A percentile compares a stretch with the other conserved stretches of the same genome.
Evolutionary conservation across 805 yeast genomes (phyloP).

Genomic region (Wickerhamomyces ciferrii): DNA sequence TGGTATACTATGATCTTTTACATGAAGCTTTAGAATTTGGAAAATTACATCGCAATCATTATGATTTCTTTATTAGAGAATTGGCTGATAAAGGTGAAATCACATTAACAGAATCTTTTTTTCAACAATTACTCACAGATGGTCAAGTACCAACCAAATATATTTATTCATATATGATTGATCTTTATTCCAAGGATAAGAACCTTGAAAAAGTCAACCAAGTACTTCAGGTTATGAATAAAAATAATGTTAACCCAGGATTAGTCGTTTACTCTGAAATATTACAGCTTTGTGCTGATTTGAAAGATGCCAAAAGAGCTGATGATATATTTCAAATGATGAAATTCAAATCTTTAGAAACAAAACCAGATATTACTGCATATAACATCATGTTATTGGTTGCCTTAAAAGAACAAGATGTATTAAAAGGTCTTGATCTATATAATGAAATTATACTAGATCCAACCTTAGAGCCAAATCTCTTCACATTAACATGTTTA

Average conservation of each 20-base stretch:
- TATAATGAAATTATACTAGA: slow-evolving; percentile 58
- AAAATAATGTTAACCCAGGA: slow-evolving; percentile 31
- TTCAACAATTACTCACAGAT: slow-evolving; percentile 18
- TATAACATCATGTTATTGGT: slow-evolving; percentile 71
- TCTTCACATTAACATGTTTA: slow-evolving; percentile 45
- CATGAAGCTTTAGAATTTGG: background rate
- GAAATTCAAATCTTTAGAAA: slow-evolving; percentile 66
- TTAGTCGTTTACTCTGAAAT: slow-evolving; percentile 47
- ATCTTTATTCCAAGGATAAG: slow-evolving; percentile 33
- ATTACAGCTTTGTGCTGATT: slow-evolving; percentile 53
- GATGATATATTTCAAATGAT: slow-evolving; percentile 73
- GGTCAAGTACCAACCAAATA: slow-evolving; percentile 25
- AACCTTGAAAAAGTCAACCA: slow-evolving; percentile 18
- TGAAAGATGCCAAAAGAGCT: slow-evolving; percentile 52
- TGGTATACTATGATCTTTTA: background rate
- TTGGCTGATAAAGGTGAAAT: slow-evolving; percentile 24
- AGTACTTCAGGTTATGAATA: slow-evolving; percentile 20
- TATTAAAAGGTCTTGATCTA: slow-evolving; percentile 73
- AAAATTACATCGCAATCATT: background rate
- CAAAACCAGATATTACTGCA: slow-evolving; percentile 62
- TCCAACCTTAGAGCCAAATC: slow-evolving; percentile 29
- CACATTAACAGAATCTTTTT: slow-evolving; percentile 26
- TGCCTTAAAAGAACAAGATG: slow-evolving; percentile 53
- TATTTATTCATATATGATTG: slow-evolving; percentile 36
- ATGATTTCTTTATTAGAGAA: slow-evolving; percentile 32